Evolutionary conservation across 768 basidiomycete genomes (phyloP).

Genomic region (Collybia mongolica): DNA sequence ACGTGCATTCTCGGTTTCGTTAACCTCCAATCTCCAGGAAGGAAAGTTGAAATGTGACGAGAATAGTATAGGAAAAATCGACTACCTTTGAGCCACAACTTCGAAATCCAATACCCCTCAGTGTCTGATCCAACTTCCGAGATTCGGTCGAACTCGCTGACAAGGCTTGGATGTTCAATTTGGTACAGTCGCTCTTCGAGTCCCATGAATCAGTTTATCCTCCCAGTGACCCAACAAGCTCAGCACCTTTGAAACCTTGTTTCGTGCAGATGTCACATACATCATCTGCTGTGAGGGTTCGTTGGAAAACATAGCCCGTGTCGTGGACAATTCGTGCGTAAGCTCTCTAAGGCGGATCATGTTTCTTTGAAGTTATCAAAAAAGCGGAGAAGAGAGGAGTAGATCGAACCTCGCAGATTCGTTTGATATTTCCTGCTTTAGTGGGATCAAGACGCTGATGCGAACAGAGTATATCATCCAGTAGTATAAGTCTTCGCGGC

Average conservation of each 20-base stretch:
- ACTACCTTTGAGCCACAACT: slow-evolving; percentile 74
- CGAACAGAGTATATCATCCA: slow-evolving; percentile 53
- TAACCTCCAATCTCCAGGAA: slow-evolving; percentile 65
- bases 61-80: not conserved
- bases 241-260: slow-evolving; percentile 54
- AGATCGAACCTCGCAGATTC: slow-evolving; percentile 51
- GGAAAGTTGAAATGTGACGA: not conserved
- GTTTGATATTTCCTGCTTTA: slow-evolving; percentile 64
- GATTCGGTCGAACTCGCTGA: slow-evolving; percentile 56
- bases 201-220: slow-evolving; percentile 1
- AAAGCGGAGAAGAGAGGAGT: not conserved
- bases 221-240: not conserved
- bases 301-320: slow-evolving; percentile 48
- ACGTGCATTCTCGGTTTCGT: slow-evolving; percentile 77
- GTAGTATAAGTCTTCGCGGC: slow-evolving; percentile 26
- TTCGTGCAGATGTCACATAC: slow-evolving; percentile 64
- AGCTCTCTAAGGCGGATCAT: slow-evolving; percentile 32
- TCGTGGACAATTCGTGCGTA: slow-evolving; percentile 39
- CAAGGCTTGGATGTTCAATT: slow-evolving; percentile 62
- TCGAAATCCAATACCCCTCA: slow-evolving; percentile 71
- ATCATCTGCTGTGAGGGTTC: slow-evolving; percentile 44
- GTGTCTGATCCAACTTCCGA: slow-evolving; percentile 40
- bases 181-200: slow-evolving; percentile 65
- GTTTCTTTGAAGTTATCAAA: not conserved
- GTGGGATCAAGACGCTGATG: slow-evolving; percentile 64